phyloP scores from a whole-genome alignment of 2,329 filamentous ascomycete genomes.

The Venturia asperata region DNA sequence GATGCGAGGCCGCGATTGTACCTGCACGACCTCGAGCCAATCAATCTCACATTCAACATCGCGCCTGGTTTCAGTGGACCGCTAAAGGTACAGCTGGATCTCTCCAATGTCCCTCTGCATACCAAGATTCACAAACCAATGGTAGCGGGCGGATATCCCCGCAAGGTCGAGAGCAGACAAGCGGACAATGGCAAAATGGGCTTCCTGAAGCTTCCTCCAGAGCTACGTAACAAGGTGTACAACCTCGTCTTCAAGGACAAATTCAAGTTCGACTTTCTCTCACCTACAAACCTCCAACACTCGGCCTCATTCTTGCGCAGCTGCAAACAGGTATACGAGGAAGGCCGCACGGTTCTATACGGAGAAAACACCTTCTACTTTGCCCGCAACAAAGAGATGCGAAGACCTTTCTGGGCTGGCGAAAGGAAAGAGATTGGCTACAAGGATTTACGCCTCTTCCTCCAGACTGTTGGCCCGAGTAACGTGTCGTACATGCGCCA shows the following conservation, averaged over 20 bases:
- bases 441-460: constrained; percentile 38
- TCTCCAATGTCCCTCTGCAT: not conserved
- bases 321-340: constrained; percentile 39
- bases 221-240: constrained; percentile 45
- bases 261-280: constrained; percentile 31
- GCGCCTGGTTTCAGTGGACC: constrained; percentile 41
- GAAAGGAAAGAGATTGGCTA: constrained; percentile 43
- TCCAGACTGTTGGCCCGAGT: constrained; percentile 41
- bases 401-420: constrained; percentile 36
- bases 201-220: constrained; percentile 35
- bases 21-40: constrained; percentile 22
- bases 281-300: constrained; percentile 33
- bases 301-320: constrained; percentile 42
- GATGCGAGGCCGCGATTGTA: constrained; percentile 21
- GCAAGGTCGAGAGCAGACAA: constrained; percentile 14
- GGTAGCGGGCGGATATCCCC: not conserved
- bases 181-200: constrained; percentile 21
- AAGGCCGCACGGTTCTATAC: constrained; percentile 44
- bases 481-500: constrained; percentile 43
- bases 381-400: constrained; percentile 31
- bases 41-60: constrained; percentile 41
- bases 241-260: constrained; percentile 33
- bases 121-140: not conserved
- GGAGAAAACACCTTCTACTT: constrained; percentile 45
- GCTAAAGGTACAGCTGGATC: constrained; percentile 15